phyloP scores from a whole-genome alignment of 352 stramenopile species.

The Phytophthora cajani region DNA sequence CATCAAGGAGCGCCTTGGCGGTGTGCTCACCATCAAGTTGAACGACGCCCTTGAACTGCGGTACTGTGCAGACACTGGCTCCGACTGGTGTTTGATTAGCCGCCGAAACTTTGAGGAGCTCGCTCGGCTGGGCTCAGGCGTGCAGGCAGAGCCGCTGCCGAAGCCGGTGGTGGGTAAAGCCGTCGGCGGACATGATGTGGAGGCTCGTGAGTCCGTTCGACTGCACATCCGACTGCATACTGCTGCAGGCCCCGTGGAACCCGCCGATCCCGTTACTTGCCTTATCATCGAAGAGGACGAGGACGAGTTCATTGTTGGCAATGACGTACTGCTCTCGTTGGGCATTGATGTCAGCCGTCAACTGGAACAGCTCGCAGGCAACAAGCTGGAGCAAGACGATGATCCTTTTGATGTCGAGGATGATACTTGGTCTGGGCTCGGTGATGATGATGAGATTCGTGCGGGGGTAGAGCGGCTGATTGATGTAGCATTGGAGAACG shows the following conservation, averaged over 20 bases:
- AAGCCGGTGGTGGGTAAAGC: constrained; percentile 6
- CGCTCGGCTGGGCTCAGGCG: background rate
- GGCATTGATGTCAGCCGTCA: constrained; percentile 8
- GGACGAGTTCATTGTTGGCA: constrained; percentile 17
- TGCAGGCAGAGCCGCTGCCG: background rate
- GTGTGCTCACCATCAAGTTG: constrained; percentile 11
- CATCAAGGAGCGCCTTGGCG: constrained; percentile 17
- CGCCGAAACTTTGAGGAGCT: constrained; percentile 1
- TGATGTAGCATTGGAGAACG: background rate
- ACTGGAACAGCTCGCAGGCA: constrained; percentile 5
- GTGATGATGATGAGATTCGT: background rate
- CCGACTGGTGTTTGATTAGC: constrained; percentile 11
- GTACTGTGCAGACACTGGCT: constrained; percentile 5
- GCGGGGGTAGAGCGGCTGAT: constrained; percentile 1
- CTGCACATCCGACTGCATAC: constrained; percentile 4
- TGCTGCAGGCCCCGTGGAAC: constrained; percentile 10
- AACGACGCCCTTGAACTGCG: constrained; percentile 4
- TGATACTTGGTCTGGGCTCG: background rate
- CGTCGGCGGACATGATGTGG: constrained; percentile 9
- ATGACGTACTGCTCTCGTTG: constrained; percentile 5
- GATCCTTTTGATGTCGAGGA: background rate
- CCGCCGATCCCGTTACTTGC: constrained; percentile 1
- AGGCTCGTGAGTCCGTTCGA: constrained; percentile 5
- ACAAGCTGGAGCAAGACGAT: background rate
- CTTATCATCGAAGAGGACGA: constrained; percentile 17